These are phyloP conservation scores for Anisogramma anomala DNA, from an alignment of 2,329 filamentous ascomycete species.

Conservation along the genomic window DNA sequence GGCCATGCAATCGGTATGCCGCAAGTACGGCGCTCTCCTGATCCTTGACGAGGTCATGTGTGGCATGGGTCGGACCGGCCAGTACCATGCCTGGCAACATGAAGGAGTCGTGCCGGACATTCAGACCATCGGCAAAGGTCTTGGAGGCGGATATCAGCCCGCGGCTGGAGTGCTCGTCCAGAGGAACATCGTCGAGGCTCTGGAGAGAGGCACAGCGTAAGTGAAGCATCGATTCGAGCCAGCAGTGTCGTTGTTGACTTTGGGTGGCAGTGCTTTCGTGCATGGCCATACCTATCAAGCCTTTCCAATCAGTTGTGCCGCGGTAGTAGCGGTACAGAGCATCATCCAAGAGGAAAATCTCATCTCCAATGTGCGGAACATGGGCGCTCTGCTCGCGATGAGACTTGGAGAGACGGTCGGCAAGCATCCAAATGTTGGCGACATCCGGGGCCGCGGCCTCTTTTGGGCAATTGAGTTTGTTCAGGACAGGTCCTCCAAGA, in stretches of 20 bases:
- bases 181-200: conserved; percentile 34
- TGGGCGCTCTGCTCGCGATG: conserved; percentile 22
- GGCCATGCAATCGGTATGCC: conserved; percentile 42
- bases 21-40: conserved; percentile 42
- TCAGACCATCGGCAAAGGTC: conserved; percentile 50
- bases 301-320: conserved; percentile 28
- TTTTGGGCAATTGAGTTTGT: conserved; percentile 36
- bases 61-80: conserved; percentile 50
- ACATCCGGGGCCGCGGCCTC: conserved; percentile 32
- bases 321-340: conserved; percentile 29
- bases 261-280: conserved; percentile 32
- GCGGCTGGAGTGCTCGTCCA: conserved; percentile 48
- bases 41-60: conserved; percentile 58
- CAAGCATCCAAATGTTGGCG: conserved; percentile 28
- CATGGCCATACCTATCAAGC: conserved; percentile 48
- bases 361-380: conserved; percentile 24
- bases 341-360: conserved; percentile 27
- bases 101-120: conserved; percentile 49
- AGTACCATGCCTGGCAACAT: conserved; percentile 52
- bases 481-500: conserved; percentile 23
- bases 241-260: conserved; percentile 1
- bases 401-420: conserved; percentile 22
- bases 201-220: conserved; percentile 29
- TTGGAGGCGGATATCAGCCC: conserved; percentile 49
- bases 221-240: conserved; percentile 14